phyloP scores from a whole-genome alignment of 2,329 filamentous ascomycete genomes.

The Alternaria consortialis region DNA sequence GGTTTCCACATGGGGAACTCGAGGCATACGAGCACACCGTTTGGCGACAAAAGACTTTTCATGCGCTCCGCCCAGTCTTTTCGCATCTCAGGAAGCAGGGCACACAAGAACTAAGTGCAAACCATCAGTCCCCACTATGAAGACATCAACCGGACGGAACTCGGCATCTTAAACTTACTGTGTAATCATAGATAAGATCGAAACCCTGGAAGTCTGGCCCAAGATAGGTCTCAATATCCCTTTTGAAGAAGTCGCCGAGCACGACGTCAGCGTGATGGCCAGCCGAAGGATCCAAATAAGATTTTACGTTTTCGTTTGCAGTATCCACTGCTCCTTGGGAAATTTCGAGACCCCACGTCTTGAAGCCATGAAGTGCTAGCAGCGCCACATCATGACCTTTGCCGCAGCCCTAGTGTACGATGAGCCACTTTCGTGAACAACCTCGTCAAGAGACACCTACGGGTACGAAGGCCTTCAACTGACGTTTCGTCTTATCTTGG shows the following conservation, averaged over 20 bases:
- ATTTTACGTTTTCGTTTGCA: slow-evolving; percentile 22
- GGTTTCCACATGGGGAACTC: slow-evolving; percentile 79
- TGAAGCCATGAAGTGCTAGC: slow-evolving; percentile 75
- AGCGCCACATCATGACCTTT: slow-evolving; percentile 80
- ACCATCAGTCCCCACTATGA: not conserved
- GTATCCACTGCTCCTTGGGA: slow-evolving; percentile 56
- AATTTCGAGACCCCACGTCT: slow-evolving; percentile 76
- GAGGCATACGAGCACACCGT: slow-evolving; percentile 66
- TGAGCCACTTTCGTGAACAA: not conserved
- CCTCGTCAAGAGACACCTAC: slow-evolving; percentile 9
- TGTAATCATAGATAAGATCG: slow-evolving; percentile 70
- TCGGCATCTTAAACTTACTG: slow-evolving; percentile 50
- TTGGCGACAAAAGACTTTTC: slow-evolving; percentile 61
- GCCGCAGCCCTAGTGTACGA: slow-evolving; percentile 67
- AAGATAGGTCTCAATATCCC: slow-evolving; percentile 60
- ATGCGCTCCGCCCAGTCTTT: slow-evolving; percentile 65
- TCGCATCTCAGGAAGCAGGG: slow-evolving; percentile 62
- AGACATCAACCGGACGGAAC: not conserved
- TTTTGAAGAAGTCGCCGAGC: slow-evolving; percentile 70
- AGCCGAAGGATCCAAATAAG: slow-evolving; percentile 17
- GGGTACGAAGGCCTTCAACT: slow-evolving; percentile 74
- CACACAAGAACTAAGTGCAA: slow-evolving; percentile 63
- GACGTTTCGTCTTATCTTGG: slow-evolving; percentile 31
- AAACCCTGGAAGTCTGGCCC: slow-evolving; percentile 46
- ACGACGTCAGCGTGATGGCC: slow-evolving; percentile 60